Base-by-base conservation (phyloP, 306 rosid species). In the Purshia tridentata region DNA sequence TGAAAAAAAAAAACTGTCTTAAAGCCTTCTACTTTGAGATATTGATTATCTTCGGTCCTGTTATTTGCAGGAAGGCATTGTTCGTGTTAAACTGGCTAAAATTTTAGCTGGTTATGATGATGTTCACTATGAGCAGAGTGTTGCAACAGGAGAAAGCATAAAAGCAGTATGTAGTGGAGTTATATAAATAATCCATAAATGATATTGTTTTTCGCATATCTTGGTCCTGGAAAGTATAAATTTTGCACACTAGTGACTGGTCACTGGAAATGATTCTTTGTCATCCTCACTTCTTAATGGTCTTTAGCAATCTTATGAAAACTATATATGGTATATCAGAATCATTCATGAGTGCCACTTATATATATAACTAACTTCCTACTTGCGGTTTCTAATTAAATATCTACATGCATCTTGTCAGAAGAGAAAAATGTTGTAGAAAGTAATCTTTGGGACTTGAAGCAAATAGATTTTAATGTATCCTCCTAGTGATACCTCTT, bases 101-200 rank as follows among this genome's bases (percentile, higher is more conserved):
- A 77, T 90, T 66, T 83, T 95, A 76, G 61, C 84, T 76, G 91
- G 93, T 61, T 79, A 86, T 70, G 87, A 85, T 47, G 96, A 91
- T 72, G 92, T 95, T 81, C 97, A 87, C 78, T 91, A 91, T 45
- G 98, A 91, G 85, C 85, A 87, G 57, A 95, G 99, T 64, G 57
- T 87, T 79, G 98, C 99, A 20, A 89, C 97, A 1, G 86, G 71
- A 77, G 94, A 88, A 82, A 95, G 86, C 79, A 90, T 91, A 73
- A 88, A 84, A 84, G 48, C 14, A 91, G 99, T 95, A 95, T 41
- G 98, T 69, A 62, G 47, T 81, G 49, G 78, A 47, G 37, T 69
- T 76, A 18, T 66, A 41, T 20, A 73, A 23, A 49, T 63, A 49
- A 51, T 68, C 41, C 48, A 20, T 72, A 29, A 52, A 41, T 65